Evolutionary conservation across 164 flowering plant genomes (phyloP).

Genomic region (Malania oleifera): DNA sequence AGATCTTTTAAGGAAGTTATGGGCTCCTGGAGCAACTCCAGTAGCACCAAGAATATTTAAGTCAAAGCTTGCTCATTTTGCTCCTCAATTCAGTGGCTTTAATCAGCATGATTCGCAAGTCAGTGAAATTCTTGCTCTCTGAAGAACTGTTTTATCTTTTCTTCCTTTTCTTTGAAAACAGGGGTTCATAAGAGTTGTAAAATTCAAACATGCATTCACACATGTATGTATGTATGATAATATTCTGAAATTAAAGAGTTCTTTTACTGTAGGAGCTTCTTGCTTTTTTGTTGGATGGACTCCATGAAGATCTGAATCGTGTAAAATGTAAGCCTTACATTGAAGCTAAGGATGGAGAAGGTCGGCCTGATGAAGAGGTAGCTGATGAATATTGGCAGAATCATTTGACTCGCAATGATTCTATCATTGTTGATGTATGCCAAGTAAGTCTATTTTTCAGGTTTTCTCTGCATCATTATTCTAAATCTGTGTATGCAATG

Average conservation of each 20-base stretch:
- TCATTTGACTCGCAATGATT: conserved; percentile 85
- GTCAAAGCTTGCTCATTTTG: conserved; percentile 73
- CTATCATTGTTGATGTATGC: conserved; percentile 83
- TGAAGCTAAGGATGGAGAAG: conserved; percentile 79
- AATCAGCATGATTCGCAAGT: conserved; percentile 98
- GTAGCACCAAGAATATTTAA: conserved; percentile 74
- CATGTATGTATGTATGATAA: background rate
- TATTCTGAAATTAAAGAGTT: background rate
- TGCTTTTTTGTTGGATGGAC: conserved; percentile 91
- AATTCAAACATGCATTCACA: background rate
- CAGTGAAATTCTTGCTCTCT: conserved; percentile 20
- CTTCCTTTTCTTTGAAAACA: no score
- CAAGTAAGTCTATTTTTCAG: conserved; percentile 55
- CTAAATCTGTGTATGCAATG: no score
- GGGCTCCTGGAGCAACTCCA: conserved; percentile 77
- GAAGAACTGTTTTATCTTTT: no score
- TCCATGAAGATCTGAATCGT: conserved; percentile 93
- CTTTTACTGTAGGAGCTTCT: conserved; percentile 66
- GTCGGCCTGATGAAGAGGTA: conserved; percentile 63
- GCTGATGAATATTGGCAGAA: conserved; percentile 90
- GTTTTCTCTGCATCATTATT: no score
- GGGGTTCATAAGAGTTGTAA: no score
- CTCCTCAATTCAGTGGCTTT: conserved; percentile 88
- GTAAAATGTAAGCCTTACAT: conserved; percentile 82
- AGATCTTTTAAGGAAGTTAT: conserved; percentile 68